phyloP scores from a whole-genome alignment of 108 stramenopile species.

The Bacterosira constricta region DNA sequence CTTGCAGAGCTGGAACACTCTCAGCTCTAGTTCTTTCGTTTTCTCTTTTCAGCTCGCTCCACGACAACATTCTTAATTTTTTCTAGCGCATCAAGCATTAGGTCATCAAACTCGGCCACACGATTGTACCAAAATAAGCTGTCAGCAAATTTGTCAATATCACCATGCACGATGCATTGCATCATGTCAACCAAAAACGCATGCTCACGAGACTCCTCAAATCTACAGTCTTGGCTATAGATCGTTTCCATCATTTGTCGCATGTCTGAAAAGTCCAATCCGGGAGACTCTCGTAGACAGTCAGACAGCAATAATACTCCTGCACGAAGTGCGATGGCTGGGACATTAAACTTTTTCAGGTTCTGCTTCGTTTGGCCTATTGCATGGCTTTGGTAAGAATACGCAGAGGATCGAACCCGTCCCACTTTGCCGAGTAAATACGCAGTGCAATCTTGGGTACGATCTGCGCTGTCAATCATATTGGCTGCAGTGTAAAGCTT shows the following conservation, averaged over 20 bases:
- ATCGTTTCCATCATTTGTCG: constrained; percentile 11
- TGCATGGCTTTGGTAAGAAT: constrained; percentile 29
- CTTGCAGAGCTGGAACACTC: neutral
- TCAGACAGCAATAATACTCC: constrained; percentile 14
- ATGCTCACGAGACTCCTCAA: constrained; percentile 32
- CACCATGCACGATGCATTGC: constrained; percentile 2
- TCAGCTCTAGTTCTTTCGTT: neutral
- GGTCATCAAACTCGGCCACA: constrained; percentile 21
- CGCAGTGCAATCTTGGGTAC: constrained; percentile 17
- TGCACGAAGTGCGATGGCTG: constrained; percentile 11
- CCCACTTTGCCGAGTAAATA: constrained; percentile 33
- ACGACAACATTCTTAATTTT: constrained; percentile 1
- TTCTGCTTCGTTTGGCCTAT: constrained; percentile 19
- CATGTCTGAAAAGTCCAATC: constrained; percentile 5
- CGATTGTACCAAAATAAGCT: constrained; percentile 21
- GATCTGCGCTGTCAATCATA: constrained; percentile 8
- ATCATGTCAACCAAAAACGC: constrained; percentile 29
- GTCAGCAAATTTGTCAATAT: constrained; percentile 32
- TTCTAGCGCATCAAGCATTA: constrained; percentile 23
- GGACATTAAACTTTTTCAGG: constrained; percentile 25
- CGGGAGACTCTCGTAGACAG: constrained; percentile 2
- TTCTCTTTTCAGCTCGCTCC: neutral
- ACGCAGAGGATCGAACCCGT: constrained; percentile 15
- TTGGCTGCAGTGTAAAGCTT: constrained; percentile 37
- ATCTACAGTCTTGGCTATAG: constrained; percentile 21